A percentile compares a stretch with the other conserved stretches of the same genome.
phyloP scores from a whole-genome alignment of 2,329 filamentous ascomycete species.

The Penicillium palitans region DNA sequence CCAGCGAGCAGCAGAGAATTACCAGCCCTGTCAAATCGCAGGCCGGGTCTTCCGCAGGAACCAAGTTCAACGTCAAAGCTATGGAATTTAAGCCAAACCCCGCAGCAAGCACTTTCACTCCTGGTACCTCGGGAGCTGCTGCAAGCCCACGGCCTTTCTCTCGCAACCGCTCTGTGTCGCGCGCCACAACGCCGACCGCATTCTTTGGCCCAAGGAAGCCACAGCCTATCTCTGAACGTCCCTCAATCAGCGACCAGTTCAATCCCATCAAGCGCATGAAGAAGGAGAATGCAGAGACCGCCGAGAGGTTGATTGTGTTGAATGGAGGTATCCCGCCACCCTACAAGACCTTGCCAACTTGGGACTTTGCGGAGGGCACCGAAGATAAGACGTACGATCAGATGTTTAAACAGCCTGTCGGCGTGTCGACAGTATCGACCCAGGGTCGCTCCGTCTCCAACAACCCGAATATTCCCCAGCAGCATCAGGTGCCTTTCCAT shows the following conservation, averaged over 20 bases:
- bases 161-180: constrained; percentile 51
- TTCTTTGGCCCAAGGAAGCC: constrained; percentile 73
- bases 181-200: constrained; percentile 50
- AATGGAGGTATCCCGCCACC: constrained; percentile 83
- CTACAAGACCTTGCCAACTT: constrained; percentile 81
- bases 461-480: constrained; percentile 71
- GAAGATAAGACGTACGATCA: constrained; percentile 76
- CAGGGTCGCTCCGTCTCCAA: constrained; percentile 61
- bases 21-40: constrained; percentile 49
- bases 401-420: constrained; percentile 70
- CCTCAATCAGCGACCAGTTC: constrained; percentile 57
- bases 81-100: constrained; percentile 84
- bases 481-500: constrained; percentile 80
- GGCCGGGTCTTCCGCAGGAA: constrained; percentile 54
- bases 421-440: constrained; percentile 64
- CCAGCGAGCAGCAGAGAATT: constrained; percentile 54
- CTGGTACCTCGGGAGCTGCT: constrained; percentile 61
- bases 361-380: constrained; percentile 71
- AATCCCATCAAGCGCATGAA: constrained; percentile 69
- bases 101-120: constrained; percentile 78
- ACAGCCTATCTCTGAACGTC: constrained; percentile 58
- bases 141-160: constrained; percentile 68
- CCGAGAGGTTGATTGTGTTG: constrained; percentile 64
- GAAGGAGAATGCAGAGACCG: constrained; percentile 59
- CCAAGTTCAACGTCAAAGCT: constrained; percentile 62